Percentiles rank a stretch among this genome's conserved stretches.
phyloP scores from a whole-genome alignment of 2,329 filamentous ascomycete species.

The Colletotrichum trifolii region DNA sequence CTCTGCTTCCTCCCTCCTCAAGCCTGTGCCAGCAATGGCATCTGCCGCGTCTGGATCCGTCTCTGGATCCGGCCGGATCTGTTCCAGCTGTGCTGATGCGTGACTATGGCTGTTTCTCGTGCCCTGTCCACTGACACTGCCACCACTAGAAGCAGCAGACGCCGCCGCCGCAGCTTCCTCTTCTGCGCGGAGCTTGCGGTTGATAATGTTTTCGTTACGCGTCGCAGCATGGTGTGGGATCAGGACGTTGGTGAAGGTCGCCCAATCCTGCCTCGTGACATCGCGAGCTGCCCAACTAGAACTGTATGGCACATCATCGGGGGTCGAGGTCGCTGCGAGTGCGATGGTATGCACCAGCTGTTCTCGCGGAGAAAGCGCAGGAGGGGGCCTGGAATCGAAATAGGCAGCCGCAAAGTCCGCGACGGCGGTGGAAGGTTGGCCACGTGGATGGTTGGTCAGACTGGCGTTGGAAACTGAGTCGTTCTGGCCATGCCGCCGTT shows the following conservation, averaged over 20 bases:
- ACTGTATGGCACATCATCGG: constrained; percentile 58
- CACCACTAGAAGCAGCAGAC: constrained; percentile 26
- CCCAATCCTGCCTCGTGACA: constrained; percentile 65
- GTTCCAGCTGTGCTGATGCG: constrained; percentile 56
- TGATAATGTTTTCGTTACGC: constrained; percentile 58
- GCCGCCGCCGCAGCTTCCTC: constrained; percentile 40
- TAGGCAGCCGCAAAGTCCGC: constrained; percentile 53
- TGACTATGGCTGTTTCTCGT: constrained; percentile 44
- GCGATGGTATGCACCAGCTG: constrained; percentile 48
- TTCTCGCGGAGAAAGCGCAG: constrained; percentile 27
- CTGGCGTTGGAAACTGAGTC: constrained; percentile 17
- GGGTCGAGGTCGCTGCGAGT: constrained; percentile 49
- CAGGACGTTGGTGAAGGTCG: constrained; percentile 67
- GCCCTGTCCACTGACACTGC: constrained; percentile 38
- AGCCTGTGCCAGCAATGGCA: not conserved
- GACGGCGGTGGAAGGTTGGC: not conserved
- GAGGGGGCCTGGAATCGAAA: constrained; percentile 57
- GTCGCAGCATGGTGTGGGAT: constrained; percentile 59
- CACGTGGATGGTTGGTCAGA: constrained; percentile 25
- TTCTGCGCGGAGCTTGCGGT: constrained; percentile 61
- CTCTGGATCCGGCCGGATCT: constrained; percentile 44
- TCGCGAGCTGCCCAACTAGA: constrained; percentile 53
- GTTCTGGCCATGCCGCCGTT: not conserved
- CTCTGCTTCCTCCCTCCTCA: constrained; percentile 27
- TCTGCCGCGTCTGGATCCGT: constrained; percentile 45